Evolutionary conservation across 1,139 yeast species (phyloP).

Genomic region (Sugiyamaella castrensis): DNA sequence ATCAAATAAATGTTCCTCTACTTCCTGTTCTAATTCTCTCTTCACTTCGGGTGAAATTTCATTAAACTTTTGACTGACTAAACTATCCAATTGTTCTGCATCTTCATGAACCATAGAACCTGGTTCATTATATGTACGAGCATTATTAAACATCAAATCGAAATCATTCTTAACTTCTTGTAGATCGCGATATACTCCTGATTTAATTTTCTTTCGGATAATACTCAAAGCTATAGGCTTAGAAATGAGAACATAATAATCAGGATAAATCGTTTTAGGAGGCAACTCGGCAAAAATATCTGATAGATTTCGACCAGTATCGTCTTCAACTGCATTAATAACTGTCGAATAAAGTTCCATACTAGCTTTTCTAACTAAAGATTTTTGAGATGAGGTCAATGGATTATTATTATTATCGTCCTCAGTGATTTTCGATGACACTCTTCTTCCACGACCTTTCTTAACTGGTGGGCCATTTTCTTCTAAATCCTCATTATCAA

Average conservation of each 20-base stretch:
- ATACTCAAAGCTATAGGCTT: slow-evolving; percentile 79
- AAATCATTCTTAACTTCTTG: slow-evolving; percentile 69
- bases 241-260: slow-evolving; percentile 74
- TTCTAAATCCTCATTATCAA: slow-evolving; percentile 3
- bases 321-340: slow-evolving; percentile 23
- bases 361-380: slow-evolving; percentile 26
- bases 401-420: slow-evolving; percentile 2
- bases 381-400: slow-evolving; percentile 26
- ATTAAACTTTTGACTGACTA: slow-evolving; percentile 22
- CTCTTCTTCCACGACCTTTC: slow-evolving; percentile 3
- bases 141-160: slow-evolving; percentile 78
- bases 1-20: too few relatives aligned
- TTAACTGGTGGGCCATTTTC: slow-evolving; percentile 5
- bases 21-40: neutral
- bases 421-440: slow-evolving; percentile 1
- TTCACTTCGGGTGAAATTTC: slow-evolving; percentile 4
- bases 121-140: slow-evolving; percentile 82
- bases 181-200: slow-evolving; percentile 50
- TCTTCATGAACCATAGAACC: slow-evolving; percentile 82
- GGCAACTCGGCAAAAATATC: slow-evolving; percentile 68
- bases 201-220: slow-evolving; percentile 57
- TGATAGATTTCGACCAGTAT: slow-evolving; percentile 36
- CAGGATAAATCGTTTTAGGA: slow-evolving; percentile 73
- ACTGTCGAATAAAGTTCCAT: slow-evolving; percentile 26
- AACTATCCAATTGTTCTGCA: slow-evolving; percentile 56